A percentile compares a stretch with the other conserved stretches of the same genome.
phyloP scores from a whole-genome alignment of 371 early-diverging fungal species.

The Phascolomyces articulosus region DNA sequence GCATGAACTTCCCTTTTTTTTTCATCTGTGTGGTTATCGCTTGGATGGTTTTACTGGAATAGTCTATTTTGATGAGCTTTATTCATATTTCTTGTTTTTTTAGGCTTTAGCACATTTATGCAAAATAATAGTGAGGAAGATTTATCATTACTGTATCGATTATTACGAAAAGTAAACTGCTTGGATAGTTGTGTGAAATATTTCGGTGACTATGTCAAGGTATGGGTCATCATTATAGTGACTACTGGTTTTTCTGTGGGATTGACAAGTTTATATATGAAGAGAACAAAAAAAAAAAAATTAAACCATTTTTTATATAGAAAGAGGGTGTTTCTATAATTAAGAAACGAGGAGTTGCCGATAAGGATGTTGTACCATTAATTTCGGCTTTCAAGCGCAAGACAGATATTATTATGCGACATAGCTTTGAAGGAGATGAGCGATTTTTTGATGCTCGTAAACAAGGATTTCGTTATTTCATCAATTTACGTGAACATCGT shows the following conservation, averaged over 20 bases:
- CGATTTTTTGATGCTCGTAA: conserved; percentile 70
- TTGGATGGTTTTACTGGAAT: too few species aligned
- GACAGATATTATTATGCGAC: conserved; percentile 66
- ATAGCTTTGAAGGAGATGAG: conserved; percentile 70
- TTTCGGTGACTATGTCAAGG: conserved; percentile 45
- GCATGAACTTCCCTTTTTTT: too few species aligned
- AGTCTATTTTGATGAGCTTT: background rate
- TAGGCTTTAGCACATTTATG: conserved; percentile 70
- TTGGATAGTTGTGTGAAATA: conserved; percentile 35
- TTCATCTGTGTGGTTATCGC: too few species aligned
- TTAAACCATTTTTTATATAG: too few species aligned
- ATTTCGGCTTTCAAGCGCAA: conserved; percentile 65
- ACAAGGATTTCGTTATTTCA: conserved; percentile 83
- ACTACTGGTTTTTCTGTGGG: too few species aligned
- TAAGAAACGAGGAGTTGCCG: conserved; percentile 11
- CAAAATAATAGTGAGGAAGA: conserved; percentile 60
- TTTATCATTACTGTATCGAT: conserved; percentile 59
- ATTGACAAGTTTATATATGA: too few species aligned
- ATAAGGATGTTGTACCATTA: conserved; percentile 3
- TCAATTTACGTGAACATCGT: conserved; percentile 82
- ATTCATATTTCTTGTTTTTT: background rate
- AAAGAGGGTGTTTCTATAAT: conserved; percentile 34
- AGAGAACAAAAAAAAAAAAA: too few species aligned
- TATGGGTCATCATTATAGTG: conserved; percentile 2
- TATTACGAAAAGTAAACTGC: conserved; percentile 38